phyloP scores from a whole-genome alignment of 1,284 basidiomycete species.

The Ustilago loliicola region DNA sequence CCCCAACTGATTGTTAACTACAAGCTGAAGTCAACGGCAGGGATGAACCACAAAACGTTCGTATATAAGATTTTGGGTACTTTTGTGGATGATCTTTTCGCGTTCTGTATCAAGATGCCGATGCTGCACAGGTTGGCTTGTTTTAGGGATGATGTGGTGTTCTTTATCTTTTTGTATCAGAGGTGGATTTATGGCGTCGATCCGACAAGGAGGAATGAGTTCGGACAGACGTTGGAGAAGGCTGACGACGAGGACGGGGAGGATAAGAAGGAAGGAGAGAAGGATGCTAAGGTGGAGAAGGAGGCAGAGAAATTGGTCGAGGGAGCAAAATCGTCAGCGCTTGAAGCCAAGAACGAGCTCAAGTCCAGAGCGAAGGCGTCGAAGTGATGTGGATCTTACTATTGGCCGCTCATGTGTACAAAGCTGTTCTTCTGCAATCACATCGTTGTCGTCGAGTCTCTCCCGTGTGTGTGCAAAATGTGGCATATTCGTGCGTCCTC shows the following conservation, averaged over 20 bases:
- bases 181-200: constrained; percentile 97
- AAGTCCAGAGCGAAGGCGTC: background rate
- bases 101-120: constrained; percentile 95
- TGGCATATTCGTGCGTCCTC: too few relatives aligned
- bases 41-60: constrained; percentile 97
- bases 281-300: background rate
- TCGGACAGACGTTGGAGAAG: constrained; percentile 77
- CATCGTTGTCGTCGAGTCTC: background rate
- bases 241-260: constrained; percentile 9
- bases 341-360: constrained; percentile 4
- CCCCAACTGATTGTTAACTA: constrained; percentile 77
- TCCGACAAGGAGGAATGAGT: constrained; percentile 93
- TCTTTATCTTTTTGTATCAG: constrained; percentile 72
- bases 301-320: constrained; percentile 36
- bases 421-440: background rate
- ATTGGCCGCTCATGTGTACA: background rate
- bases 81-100: constrained; percentile 83
- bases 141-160: constrained; percentile 75
- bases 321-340: constrained; percentile 4
- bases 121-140: constrained; percentile 88
- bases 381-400: background rate
- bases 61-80: constrained; percentile 91
- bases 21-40: constrained; percentile 85
- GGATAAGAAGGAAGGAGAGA: constrained; percentile 17
- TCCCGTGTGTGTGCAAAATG: too few relatives aligned